Evolutionary conservation across 2,329 filamentous ascomycete genomes (phyloP).

Genomic region (Xylariomycetidae sp.): DNA sequence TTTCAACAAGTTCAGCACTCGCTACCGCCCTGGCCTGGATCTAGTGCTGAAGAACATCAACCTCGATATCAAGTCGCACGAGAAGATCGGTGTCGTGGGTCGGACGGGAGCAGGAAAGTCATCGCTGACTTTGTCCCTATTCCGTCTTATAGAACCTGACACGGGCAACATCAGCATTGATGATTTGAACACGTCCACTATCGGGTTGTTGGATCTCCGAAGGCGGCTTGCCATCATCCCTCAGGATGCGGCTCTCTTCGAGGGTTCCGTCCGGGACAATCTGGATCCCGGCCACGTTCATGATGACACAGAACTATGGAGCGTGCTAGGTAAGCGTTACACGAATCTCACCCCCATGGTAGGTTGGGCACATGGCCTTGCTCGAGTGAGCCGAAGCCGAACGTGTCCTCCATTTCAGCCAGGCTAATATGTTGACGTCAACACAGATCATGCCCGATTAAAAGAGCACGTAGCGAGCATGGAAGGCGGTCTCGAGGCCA

Average conservation of each 20-base stretch:
- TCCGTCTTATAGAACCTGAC: conserved; percentile 88
- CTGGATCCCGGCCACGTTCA: conserved; percentile 91
- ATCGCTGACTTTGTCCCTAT: conserved; percentile 84
- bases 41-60: conserved; percentile 90
- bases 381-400: conserved; percentile 12
- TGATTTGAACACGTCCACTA: conserved; percentile 78
- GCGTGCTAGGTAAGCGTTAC: conserved; percentile 68
- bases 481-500: conserved; percentile 84
- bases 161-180: conserved; percentile 86
- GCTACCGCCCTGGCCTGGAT: conserved; percentile 85
- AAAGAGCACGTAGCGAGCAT: conserved; percentile 85
- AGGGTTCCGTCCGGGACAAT: conserved; percentile 89
- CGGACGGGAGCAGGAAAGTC: conserved; percentile 95
- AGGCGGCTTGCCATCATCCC: conserved; percentile 92
- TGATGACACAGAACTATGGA: conserved; percentile 97
- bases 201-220: conserved; percentile 83
- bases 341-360: conserved; percentile 16
- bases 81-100: conserved; percentile 97
- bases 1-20: conserved; percentile 90
- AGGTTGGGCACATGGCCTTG: conserved; percentile 18
- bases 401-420: conserved; percentile 12
- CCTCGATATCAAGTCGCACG: conserved; percentile 86
- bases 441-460: conserved; percentile 78
- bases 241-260: conserved; percentile 93
- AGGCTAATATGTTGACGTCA: conserved; percentile 35